phyloP scores from a whole-genome alignment of 768 basidiomycete species.

The Podaxis rugospora region DNA sequence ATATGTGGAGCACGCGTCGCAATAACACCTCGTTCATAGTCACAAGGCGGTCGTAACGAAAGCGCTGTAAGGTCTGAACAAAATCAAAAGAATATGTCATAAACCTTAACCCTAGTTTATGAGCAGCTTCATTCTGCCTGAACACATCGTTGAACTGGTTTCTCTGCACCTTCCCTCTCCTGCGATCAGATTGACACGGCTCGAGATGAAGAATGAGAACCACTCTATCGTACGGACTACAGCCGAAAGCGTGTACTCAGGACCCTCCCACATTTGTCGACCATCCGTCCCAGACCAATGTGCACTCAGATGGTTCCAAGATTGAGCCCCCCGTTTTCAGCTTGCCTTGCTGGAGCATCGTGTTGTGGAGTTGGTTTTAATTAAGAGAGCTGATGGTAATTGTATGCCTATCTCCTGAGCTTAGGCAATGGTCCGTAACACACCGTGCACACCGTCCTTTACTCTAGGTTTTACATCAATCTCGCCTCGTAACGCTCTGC shows the following conservation, averaged over 20 bases:
- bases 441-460: not conserved
- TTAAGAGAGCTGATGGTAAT: not conserved
- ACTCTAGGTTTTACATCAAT: not conserved
- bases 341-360: slow-evolving; percentile 3
- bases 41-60: not conserved
- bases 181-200: not conserved
- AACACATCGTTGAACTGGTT: not conserved
- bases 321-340: not conserved
- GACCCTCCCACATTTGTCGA: not conserved
- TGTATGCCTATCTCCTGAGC: not conserved
- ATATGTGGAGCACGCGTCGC: not conserved
- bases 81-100: not conserved
- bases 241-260: not conserved
- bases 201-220: not conserved
- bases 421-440: not conserved
- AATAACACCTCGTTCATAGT: not conserved
- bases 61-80: not conserved
- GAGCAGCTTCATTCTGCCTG: slow-evolving; percentile 1
- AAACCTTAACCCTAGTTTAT: slow-evolving; percentile 11
- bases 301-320: slow-evolving; percentile 1
- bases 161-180: not conserved
- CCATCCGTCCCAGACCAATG: not conserved
- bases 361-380: slow-evolving; percentile 3
- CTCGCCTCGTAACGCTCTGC: not conserved
- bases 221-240: not conserved